phyloP scores from a whole-genome alignment of 2,329 filamentous ascomycete genomes.

The Aphanocladium album region DNA sequence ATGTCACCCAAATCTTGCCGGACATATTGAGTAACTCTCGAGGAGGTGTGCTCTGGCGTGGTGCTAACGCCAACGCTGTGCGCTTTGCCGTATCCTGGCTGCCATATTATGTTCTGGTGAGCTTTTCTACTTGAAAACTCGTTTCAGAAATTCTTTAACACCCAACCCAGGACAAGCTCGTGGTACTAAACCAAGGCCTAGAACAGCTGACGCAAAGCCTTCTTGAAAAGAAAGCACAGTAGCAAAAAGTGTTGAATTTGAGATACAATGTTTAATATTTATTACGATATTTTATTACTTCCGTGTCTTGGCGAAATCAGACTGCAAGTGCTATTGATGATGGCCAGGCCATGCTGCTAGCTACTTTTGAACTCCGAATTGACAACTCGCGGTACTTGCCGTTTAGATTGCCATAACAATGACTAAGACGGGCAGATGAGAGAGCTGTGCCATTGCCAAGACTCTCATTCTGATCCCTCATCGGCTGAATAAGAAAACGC shows the following conservation, averaged over 20 bases:
- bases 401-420: not conserved
- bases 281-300: too few relatives aligned
- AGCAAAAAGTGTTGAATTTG: not conserved
- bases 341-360: too few relatives aligned
- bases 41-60: slow-evolving; percentile 6
- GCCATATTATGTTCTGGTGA: slow-evolving; percentile 6
- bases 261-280: too few relatives aligned
- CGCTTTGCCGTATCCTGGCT: not conserved
- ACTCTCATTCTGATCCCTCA: not conserved
- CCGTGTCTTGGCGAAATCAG: too few relatives aligned
- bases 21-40: not conserved
- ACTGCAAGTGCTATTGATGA: too few relatives aligned
- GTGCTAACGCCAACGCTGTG: not conserved
- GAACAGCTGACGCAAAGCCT: slow-evolving; percentile 3
- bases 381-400: not conserved
- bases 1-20: slow-evolving; percentile 3
- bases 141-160: not conserved
- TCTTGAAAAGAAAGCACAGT: not conserved
- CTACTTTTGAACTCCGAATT: not conserved
- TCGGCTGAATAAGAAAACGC: not conserved
- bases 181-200: not conserved
- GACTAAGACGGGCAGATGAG: not conserved
- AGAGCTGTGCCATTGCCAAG: not conserved
- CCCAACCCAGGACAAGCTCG: not conserved
- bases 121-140: not conserved